phyloP scores from a whole-genome alignment of 306 rosid genomes.

The Abrus precatorius region DNA sequence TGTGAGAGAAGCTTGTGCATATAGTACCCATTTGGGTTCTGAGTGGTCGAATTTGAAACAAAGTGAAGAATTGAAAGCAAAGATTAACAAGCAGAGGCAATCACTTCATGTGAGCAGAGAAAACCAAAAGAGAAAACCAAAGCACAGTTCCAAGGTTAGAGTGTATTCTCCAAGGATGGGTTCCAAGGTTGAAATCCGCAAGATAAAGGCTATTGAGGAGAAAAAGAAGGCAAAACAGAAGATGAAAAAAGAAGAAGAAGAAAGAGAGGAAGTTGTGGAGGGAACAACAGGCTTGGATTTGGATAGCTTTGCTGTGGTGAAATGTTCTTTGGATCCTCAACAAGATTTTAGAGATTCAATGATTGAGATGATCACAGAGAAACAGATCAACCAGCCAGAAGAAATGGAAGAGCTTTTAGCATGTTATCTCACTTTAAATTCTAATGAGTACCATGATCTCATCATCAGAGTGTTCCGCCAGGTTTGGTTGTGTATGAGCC shows the following conservation, averaged over 20 bases:
- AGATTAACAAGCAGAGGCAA: conserved; percentile 61
- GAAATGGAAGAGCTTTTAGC: conserved; percentile 94
- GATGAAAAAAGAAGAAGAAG: conserved; percentile 62
- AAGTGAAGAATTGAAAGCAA: conserved; percentile 62
- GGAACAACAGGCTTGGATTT: conserved; percentile 59
- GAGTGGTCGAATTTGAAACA: conserved; percentile 57
- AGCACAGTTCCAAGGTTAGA: conserved; percentile 59
- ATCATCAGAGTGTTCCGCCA: conserved; percentile 81
- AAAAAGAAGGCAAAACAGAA: conserved; percentile 74
- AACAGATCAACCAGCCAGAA: conserved; percentile 68
- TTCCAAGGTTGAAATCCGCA: conserved; percentile 77
- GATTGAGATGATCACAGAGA: conserved; percentile 94
- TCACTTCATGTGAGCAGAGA: conserved; percentile 71
- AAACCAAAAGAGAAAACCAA: conserved; percentile 67
- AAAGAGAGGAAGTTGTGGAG: conserved; percentile 51
- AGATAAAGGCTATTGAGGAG: conserved; percentile 75
- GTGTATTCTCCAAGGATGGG: conserved; percentile 74
- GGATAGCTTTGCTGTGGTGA: conserved; percentile 87
- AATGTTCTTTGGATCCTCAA: conserved; percentile 77
- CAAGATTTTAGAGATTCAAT: conserved; percentile 93
- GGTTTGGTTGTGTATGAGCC: conserved; percentile 80
- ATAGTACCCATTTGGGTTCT: conserved; percentile 30
- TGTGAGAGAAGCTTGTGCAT: conserved; percentile 51
- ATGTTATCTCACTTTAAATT: conserved; percentile 86
- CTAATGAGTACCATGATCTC: conserved; percentile 80